Percentiles rank a stretch among this genome's conserved stretches.
Conservation (phyloP, 2,329 filamentous ascomycete species). For the Colletotrichum sp. region DNA sequence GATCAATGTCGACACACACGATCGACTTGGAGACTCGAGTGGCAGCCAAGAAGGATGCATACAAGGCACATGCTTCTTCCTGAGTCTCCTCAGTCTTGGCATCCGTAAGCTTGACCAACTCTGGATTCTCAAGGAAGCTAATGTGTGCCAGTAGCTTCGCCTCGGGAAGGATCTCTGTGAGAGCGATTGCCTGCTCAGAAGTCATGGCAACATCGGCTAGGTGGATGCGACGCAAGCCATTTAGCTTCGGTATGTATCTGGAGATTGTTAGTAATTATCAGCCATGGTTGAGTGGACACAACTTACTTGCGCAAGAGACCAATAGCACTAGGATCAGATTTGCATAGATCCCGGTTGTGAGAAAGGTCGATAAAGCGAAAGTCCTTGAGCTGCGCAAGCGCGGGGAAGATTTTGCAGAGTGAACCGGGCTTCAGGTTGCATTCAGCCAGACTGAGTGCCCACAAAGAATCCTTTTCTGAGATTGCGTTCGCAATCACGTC, state of each 20-base stretch:
- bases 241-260: slow-evolving; percentile 80
- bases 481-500: slow-evolving; percentile 58
- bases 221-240: slow-evolving; percentile 81
- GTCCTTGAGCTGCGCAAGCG: slow-evolving; percentile 70
- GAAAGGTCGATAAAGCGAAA: slow-evolving; percentile 93
- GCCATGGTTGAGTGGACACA: neutral
- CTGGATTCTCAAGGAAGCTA: slow-evolving; percentile 82
- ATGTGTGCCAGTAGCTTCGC: slow-evolving; percentile 82
- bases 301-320: slow-evolving; percentile 75
- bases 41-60: slow-evolving; percentile 89
- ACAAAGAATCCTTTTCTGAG: slow-evolving; percentile 64
- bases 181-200: slow-evolving; percentile 86
- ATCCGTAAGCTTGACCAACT: slow-evolving; percentile 72
- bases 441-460: slow-evolving; percentile 84
- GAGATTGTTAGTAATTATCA: neutral
- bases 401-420: slow-evolving; percentile 77
- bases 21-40: slow-evolving; percentile 83
- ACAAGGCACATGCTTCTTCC: slow-evolving; percentile 93
- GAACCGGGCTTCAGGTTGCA: slow-evolving; percentile 80
- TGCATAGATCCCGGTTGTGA: slow-evolving; percentile 84
- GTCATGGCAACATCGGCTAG: slow-evolving; percentile 84
- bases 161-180: slow-evolving; percentile 91
- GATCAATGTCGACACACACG: slow-evolving; percentile 90
- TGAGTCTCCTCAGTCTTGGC: slow-evolving; percentile 80
- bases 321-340: slow-evolving; percentile 74